Base-by-base conservation (phyloP, 495 filamentous ascomycete species). In the Patellaria atrata region DNA sequence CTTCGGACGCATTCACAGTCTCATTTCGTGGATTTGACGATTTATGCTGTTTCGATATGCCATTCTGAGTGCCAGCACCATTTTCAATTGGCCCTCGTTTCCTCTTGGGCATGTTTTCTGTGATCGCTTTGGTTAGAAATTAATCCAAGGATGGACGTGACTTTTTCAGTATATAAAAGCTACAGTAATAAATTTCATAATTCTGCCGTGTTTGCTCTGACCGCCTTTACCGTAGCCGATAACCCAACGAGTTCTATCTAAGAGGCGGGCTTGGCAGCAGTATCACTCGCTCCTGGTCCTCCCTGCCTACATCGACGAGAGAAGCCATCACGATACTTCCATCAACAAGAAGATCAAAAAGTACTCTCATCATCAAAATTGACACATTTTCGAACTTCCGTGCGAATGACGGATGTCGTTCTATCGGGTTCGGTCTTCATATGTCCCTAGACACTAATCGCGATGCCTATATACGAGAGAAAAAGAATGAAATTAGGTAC, bases 81-180 rank as follows among this genome's bases (percentile, higher is more conserved):
- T 38, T 44, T 4, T 27, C 33, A 7, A 12, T 59, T 8, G n/a
- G n/a, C n/a, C 69, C 64, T 50, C 79, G 71, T 65, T 87, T 87
- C 57, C 82, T 68, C 54, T 86, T 89, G 17, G 59, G 72, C 80
- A 86, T 87, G 30, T 14, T 56, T n/a, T 21, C 13, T 27, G 30
- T 9, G n/a, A n/a, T n/a, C n/a, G n/a, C n/a, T n/a, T n/a, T n/a
- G n/a, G n/a, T n/a, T n/a, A n/a, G n/a, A n/a, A n/a, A n/a, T n/a
- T n/a, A n/a, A n/a, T n/a, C n/a, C n/a, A n/a, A n/a, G n/a, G n/a
- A n/a, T n/a, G n/a, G n/a, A n/a, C n/a, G n/a, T n/a, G n/a, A n/a
- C n/a, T n/a, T n/a, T n/a, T n/a, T n/a, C n/a, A n/a, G n/a, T n/a
- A n/a, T n/a, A n/a, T n/a, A n/a, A n/a, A n/a, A n/a, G n/a, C n/a